A percentile compares a stretch with the other conserved stretches of the same genome.
phyloP scores from a whole-genome alignment of 768 basidiomycete genomes.

The Kockovaella imperatae region DNA sequence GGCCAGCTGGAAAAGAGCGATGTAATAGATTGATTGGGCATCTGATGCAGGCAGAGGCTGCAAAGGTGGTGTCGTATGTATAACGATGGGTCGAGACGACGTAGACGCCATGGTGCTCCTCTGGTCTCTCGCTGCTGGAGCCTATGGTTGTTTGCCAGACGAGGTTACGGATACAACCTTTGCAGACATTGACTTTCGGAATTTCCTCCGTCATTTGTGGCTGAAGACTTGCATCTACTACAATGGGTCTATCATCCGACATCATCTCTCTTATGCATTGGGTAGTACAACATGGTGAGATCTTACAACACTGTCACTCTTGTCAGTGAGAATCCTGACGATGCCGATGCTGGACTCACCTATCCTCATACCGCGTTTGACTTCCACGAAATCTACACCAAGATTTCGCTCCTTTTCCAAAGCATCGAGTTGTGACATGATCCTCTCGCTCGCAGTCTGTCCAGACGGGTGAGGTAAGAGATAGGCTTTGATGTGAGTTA shows the following conservation, averaged over 20 bases:
- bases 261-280: too few relatives aligned
- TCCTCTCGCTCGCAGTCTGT: constrained; percentile 56
- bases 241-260: too few relatives aligned
- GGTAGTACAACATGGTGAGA: too few relatives aligned
- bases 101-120: constrained; percentile 1
- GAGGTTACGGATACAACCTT: too few relatives aligned
- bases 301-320: too few relatives aligned
- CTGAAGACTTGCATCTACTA: too few relatives aligned
- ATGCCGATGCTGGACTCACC: constrained; percentile 50
- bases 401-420: constrained; percentile 58
- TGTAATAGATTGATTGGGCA: constrained; percentile 21
- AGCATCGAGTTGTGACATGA: constrained; percentile 62
- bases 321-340: background rate
- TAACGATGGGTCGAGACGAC: constrained; percentile 11
- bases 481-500: constrained; percentile 82
- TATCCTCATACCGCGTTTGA: constrained; percentile 72
- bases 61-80: constrained; percentile 23
- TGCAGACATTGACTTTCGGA: too few relatives aligned
- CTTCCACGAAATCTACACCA: constrained; percentile 53
- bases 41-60: constrained; percentile 20
- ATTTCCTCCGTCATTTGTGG: too few relatives aligned
- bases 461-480: constrained; percentile 47
- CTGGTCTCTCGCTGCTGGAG: too few relatives aligned
- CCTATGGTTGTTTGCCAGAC: too few relatives aligned
- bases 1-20: constrained; percentile 18